Percentiles rank a stretch among this genome's conserved stretches.
Evolutionary conservation across 192 early-diverging fungal species (phyloP).

Genomic region (Helicostylum pulchrum): DNA sequence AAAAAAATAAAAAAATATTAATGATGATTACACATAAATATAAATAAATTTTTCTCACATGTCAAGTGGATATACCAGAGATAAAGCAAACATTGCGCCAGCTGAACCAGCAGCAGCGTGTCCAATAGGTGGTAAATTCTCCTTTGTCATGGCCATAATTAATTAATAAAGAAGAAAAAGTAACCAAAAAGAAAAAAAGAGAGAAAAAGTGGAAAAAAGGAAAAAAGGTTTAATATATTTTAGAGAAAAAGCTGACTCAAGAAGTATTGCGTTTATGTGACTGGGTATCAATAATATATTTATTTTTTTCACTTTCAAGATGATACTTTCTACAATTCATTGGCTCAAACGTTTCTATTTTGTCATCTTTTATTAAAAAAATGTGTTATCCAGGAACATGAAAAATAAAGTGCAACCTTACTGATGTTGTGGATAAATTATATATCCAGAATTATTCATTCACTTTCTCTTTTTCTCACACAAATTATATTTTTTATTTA

Average conservation of each 20-base stretch:
- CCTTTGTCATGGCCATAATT: constrained; percentile 23
- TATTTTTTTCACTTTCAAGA: too few species aligned
- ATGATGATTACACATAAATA: too few species aligned
- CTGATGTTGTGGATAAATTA: too few species aligned
- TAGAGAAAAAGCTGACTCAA: constrained; percentile 16
- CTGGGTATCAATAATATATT: neutral
- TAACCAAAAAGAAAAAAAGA: constrained; percentile 8
- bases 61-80: constrained; percentile 92
- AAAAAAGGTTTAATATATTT: constrained; percentile 3
- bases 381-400: too few species aligned
- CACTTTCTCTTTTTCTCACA: too few species aligned
- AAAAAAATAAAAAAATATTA: constrained; percentile 3
- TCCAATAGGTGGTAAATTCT: constrained; percentile 73
- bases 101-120: constrained; percentile 90
- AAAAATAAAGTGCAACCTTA: too few species aligned
- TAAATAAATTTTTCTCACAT: constrained; percentile 59
- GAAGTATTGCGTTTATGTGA: constrained; percentile 2
- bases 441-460: too few species aligned
- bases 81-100: constrained; percentile 88
- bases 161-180: neutral
- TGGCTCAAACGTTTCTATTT: too few species aligned
- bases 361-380: too few species aligned
- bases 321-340: too few species aligned
- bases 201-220: constrained; percentile 2
- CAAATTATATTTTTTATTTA: too few species aligned